phyloP scores from a whole-genome alignment of 345 rosid genomes.

The Ceriops zippeliana region DNA sequence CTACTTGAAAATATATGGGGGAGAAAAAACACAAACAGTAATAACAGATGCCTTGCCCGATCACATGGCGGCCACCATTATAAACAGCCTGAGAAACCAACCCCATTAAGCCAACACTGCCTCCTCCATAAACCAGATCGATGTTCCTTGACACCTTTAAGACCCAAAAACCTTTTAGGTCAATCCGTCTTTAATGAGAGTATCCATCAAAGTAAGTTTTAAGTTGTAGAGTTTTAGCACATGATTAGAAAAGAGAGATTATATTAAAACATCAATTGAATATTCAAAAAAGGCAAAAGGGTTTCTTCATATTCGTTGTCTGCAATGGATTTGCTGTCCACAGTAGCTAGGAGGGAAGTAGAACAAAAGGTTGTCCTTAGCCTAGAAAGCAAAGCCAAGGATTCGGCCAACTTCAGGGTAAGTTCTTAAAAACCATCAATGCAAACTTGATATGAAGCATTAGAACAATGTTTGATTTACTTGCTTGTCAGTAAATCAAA shows the following conservation, averaged over 20 bases:
- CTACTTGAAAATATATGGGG: not conserved
- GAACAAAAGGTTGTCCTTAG: not conserved
- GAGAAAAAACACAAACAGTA: not conserved
- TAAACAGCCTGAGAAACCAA: slow-evolving; percentile 77
- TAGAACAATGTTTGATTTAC: too few species aligned
- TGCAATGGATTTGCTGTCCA: not conserved
- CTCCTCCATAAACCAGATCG: slow-evolving; percentile 95
- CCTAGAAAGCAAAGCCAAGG: too few species aligned
- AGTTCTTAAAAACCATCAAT: too few species aligned
- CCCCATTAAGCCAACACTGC: slow-evolving; percentile 91
- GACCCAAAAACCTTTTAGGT: not conserved
- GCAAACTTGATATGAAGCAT: too few species aligned
- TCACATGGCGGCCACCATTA: slow-evolving; percentile 84
- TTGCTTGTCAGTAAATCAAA: too few species aligned
- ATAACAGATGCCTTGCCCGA: slow-evolving; percentile 43
- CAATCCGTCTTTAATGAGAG: not conserved
- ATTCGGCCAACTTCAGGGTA: too few species aligned
- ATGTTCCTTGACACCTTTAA: slow-evolving; percentile 74
- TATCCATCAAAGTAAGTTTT: not conserved
- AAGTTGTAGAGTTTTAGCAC: not conserved
- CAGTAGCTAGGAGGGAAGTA: not conserved
- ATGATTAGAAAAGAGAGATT: not conserved
- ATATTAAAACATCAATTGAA: not conserved
- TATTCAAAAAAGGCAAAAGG: not conserved
- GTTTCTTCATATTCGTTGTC: not conserved